Evolutionary conservation across 169 alveolate species (phyloP).

Genomic region (Eimeria necatrix): DNA sequence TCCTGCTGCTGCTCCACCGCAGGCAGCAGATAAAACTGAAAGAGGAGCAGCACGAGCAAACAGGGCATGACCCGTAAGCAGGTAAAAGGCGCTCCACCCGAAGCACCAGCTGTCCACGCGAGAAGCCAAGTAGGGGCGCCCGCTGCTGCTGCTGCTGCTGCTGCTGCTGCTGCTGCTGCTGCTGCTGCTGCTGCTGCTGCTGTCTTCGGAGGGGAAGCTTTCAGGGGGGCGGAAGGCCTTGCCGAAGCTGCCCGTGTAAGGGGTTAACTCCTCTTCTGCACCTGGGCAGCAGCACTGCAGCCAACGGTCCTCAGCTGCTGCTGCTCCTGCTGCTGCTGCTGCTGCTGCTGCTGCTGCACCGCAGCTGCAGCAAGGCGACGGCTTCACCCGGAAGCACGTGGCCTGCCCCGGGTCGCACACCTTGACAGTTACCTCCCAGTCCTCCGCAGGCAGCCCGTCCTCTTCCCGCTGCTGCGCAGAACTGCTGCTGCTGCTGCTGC

Average conservation of each 20-base stretch:
- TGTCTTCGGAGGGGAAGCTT: slow-evolving; percentile 54
- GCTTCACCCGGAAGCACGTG: slow-evolving; percentile 28
- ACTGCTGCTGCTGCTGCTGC: background rate
- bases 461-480: background rate
- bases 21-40: background rate
- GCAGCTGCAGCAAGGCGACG: slow-evolving; percentile 59
- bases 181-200: slow-evolving; percentile 54
- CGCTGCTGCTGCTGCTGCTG: slow-evolving; percentile 1
- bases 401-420: slow-evolving; percentile 86
- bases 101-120: slow-evolving; percentile 85
- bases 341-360: slow-evolving; percentile 71
- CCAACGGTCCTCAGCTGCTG: background rate
- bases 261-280: slow-evolving; percentile 39
- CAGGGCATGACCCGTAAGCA: slow-evolving; percentile 55
- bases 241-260: slow-evolving; percentile 38
- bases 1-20: background rate
- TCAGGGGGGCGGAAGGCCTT: slow-evolving; percentile 68
- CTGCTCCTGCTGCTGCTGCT: slow-evolving; percentile 53
- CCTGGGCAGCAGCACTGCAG: slow-evolving; percentile 63
- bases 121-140: slow-evolving; percentile 81
- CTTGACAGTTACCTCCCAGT: slow-evolving; percentile 69
- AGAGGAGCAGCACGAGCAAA: slow-evolving; percentile 29
- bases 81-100: slow-evolving; percentile 85
- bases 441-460: slow-evolving; percentile 20
- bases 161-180: slow-evolving; percentile 65